Base-by-base conservation (phyloP, 768 basidiomycete species). In the Termitomyces sp. region DNA sequence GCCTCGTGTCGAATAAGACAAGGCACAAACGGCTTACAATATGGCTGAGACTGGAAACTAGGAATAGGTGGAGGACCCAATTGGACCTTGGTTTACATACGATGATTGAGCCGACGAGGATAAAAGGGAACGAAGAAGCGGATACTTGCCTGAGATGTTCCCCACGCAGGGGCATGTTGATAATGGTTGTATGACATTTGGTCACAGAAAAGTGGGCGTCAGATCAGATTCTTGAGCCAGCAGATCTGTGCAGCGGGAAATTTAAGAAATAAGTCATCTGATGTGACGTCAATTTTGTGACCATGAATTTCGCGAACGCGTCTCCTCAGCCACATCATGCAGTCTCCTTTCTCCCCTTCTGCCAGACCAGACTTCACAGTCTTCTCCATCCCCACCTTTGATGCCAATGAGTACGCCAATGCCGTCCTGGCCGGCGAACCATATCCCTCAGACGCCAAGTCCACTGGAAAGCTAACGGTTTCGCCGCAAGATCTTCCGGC, bases 341-440 rank as follows among this genome's bases (percentile, higher is more conserved):
- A 41, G 59, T 53, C 13, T 59, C 24, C 18, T n/a, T 50, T 32
- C 27, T 59, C 46, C 8, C 22, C 37, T 26, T 58, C 32, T 10
- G 8, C n/a, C 16, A 22, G 18, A 20, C 16, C 43, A 87, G 92
- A 94, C 62, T 89, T 94, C 66, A 68, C 85, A 16, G 80, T 87
- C 46, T 98, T 97, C 66, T 78, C 90, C 29, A 78, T 73, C 42
- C 69, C 84, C 2, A 78, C 85, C 34, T 98, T 98, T 69, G 88
- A 96, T 68, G 79, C 92, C 16, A 89, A 91, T 66, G 88, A 90
- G 42, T 97, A 95, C 68, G 95, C 95, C 2, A 94, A 94, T 69
- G 86, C 92, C 16, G 82, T 96, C 54, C 80, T 98, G 24, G 88
- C 94, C 5, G 90, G 92, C 26, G 88, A 94, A 63, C 68, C 84